phyloP scores from a whole-genome alignment of 2,329 filamentous ascomycete species.

The Fusarium sp. region DNA sequence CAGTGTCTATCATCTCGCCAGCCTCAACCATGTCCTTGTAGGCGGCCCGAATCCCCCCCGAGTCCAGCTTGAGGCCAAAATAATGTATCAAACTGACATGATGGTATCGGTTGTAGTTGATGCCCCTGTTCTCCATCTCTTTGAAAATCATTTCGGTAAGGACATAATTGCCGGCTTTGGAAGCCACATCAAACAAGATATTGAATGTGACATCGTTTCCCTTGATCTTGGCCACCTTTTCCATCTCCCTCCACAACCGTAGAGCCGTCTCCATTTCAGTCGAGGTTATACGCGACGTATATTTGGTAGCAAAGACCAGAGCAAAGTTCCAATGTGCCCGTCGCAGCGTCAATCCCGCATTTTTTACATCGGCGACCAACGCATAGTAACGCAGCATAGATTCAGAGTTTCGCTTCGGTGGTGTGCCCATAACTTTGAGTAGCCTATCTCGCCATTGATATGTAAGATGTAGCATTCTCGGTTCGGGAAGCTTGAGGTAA shows the following conservation, averaged over 20 bases:
- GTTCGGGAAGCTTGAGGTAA: constrained; percentile 61
- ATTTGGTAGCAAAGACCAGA: constrained; percentile 79
- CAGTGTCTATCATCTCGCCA: constrained; percentile 87
- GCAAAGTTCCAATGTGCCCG: constrained; percentile 83
- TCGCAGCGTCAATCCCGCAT: constrained; percentile 73
- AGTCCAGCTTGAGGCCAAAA: constrained; percentile 78
- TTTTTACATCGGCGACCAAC: constrained; percentile 83
- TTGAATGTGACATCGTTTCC: constrained; percentile 88
- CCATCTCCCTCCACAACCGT: constrained; percentile 89
- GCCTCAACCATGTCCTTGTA: constrained; percentile 85
- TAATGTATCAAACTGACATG: constrained; percentile 85
- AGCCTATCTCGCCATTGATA: constrained; percentile 67
- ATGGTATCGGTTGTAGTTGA: constrained; percentile 79
- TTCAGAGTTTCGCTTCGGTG: constrained; percentile 62
- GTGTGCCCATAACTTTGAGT: constrained; percentile 73
- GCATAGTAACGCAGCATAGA: constrained; percentile 85
- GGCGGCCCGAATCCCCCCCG: constrained; percentile 75
- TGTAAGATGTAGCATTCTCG: constrained; percentile 60
- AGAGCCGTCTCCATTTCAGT: constrained; percentile 70
- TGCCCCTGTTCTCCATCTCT: constrained; percentile 77
- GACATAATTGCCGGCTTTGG: constrained; percentile 83
- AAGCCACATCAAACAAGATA: constrained; percentile 87
- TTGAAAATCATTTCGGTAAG: constrained; percentile 85
- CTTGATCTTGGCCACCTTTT: constrained; percentile 70
- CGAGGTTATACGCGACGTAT: constrained; percentile 67